These are phyloP conservation scores for Ambrosiella xylebori DNA, from an alignment of 2,329 filamentous ascomycete species.

Conservation along the genomic window DNA sequence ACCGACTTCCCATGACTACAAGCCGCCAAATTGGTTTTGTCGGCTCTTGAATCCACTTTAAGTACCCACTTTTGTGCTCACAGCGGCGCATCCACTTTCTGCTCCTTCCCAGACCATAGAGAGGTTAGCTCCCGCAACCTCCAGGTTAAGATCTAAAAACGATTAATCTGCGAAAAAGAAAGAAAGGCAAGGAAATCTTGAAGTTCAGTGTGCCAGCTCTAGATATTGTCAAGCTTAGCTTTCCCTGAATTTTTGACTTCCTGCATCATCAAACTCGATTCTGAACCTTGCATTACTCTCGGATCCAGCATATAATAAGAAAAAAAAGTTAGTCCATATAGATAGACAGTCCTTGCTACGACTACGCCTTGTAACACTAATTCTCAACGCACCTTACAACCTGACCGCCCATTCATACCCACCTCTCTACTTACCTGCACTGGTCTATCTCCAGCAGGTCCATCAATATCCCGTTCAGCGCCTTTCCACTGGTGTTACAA, in stretches of 20 bases:
- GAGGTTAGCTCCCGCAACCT: background rate
- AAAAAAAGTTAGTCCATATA: too few species aligned
- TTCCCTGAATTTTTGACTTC: too few species aligned
- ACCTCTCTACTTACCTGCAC: constrained; percentile 1
- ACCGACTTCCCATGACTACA: background rate
- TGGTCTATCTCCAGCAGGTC: background rate
- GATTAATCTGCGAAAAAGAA: background rate
- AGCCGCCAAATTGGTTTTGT: background rate
- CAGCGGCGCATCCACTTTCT: background rate
- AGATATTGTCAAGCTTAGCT: too few species aligned
- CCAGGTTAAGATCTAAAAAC: background rate
- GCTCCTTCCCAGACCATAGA: background rate
- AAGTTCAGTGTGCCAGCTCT: too few species aligned
- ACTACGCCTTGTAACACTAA: background rate
- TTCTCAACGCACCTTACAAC: background rate
- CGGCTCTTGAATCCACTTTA: background rate
- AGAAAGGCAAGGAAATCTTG: background rate
- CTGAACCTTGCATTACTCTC: too few species aligned
- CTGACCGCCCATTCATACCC: background rate
- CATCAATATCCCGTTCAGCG: background rate
- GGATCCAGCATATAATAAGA: too few species aligned
- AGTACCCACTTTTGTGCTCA: background rate
- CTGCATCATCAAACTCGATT: too few species aligned
- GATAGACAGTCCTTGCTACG: background rate
- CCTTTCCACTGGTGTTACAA: constrained; percentile 13